These are phyloP conservation scores for Kockiozyma suomiensis DNA, from an alignment of 805 yeast genomes.

Conservation along the genomic window DNA sequence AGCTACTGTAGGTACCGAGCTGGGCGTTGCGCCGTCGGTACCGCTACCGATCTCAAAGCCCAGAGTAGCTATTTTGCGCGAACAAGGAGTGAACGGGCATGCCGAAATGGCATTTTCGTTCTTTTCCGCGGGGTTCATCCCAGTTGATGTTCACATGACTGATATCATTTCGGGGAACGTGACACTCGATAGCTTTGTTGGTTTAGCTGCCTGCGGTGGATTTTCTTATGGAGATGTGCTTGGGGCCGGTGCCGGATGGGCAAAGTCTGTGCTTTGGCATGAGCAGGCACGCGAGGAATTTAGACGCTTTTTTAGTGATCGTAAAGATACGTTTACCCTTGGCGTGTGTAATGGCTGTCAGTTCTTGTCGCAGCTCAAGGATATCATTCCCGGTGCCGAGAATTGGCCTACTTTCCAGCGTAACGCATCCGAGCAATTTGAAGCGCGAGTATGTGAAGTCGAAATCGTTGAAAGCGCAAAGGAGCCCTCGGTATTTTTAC, in stretches of 20 bases:
- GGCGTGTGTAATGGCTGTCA: constrained; percentile 99
- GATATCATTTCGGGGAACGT: constrained; percentile 79
- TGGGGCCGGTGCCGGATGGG: constrained; percentile 99
- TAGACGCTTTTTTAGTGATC: constrained; percentile 74
- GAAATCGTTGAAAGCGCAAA: constrained; percentile 64
- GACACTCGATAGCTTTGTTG: constrained; percentile 76
- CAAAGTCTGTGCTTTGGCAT: constrained; percentile 88
- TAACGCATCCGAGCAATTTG: constrained; percentile 91
- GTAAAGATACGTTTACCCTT: constrained; percentile 91
- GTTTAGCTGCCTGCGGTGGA: constrained; percentile 98
- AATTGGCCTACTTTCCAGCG: constrained; percentile 96
- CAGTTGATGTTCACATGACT: constrained; percentile 96
- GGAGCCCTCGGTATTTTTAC: constrained; percentile 65
- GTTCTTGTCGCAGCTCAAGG: constrained; percentile 83
- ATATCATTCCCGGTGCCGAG: constrained; percentile 88
- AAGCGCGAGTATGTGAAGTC: constrained; percentile 89
- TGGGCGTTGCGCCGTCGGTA: not conserved
- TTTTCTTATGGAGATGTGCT: constrained; percentile 98
- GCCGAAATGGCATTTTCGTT: constrained; percentile 98
- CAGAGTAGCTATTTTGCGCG: constrained; percentile 92
- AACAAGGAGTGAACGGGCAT: constrained; percentile 98
- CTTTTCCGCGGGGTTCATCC: constrained; percentile 89
- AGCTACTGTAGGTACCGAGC: not conserved
- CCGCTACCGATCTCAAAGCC: constrained; percentile 52
- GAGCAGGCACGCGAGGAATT: constrained; percentile 76